phyloP scores from a whole-genome alignment of 2,329 filamentous ascomycete species.

The Xylaria sp. region DNA sequence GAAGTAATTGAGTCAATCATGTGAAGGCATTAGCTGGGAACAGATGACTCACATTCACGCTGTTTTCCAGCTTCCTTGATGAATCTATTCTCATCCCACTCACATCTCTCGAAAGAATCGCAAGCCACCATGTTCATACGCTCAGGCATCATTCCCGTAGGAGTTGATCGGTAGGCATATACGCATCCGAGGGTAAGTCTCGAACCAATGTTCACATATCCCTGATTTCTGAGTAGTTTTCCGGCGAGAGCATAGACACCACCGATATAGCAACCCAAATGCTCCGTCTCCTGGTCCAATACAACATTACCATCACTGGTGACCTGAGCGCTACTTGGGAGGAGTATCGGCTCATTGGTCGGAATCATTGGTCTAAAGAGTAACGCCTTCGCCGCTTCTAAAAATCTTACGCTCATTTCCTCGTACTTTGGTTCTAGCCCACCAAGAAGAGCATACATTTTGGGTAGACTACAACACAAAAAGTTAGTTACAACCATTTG shows the following conservation, averaged over 20 bases:
- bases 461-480: slow-evolving; percentile 55
- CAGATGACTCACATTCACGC: slow-evolving; percentile 40
- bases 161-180: slow-evolving; percentile 67
- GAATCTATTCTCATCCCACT: slow-evolving; percentile 44
- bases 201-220: slow-evolving; percentile 65
- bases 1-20: not conserved
- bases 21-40: not conserved
- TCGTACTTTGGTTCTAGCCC: slow-evolving; percentile 59
- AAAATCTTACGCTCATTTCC: slow-evolving; percentile 55
- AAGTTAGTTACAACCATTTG: not conserved
- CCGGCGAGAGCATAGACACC: slow-evolving; percentile 76
- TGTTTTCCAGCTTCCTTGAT: slow-evolving; percentile 41
- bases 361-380: slow-evolving; percentile 74
- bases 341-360: slow-evolving; percentile 66
- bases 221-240: slow-evolving; percentile 64
- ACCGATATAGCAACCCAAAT: slow-evolving; percentile 76
- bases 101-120: slow-evolving; percentile 49
- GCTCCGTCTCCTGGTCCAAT: slow-evolving; percentile 57
- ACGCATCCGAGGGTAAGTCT: slow-evolving; percentile 71
- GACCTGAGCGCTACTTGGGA: slow-evolving; percentile 64
- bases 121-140: slow-evolving; percentile 61
- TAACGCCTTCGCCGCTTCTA: slow-evolving; percentile 69
- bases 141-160: slow-evolving; percentile 71
- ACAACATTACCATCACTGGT: slow-evolving; percentile 42
- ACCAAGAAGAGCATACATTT: slow-evolving; percentile 73